Evolutionary conservation across 2,329 filamentous ascomycete genomes (phyloP), one percentile per base, ranked within the genome.

Genomic region (Sclerotinia subarctica): DNA sequence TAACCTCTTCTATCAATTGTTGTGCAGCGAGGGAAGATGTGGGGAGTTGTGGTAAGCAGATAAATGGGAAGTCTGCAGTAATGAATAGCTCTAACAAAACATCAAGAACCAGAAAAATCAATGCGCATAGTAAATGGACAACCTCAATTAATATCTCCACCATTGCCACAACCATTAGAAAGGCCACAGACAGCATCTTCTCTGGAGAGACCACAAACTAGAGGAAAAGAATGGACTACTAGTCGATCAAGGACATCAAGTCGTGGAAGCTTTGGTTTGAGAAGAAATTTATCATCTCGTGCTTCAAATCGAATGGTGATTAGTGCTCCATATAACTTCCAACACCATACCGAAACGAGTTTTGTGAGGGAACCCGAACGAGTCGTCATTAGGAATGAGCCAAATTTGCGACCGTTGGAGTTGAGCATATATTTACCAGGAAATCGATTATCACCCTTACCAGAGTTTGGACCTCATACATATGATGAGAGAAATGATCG

Each of bases 381-480:
- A 84, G 83, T 24, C 80, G 80, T 58, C 78, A 70, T 57, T 67
- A 67, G 44, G 68, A 71, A 60, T 75, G 74, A 67, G 74, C 73
- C 47, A 53, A 71, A 42, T 6, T 86, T 86, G 71, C 81, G 82
- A 51, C 85, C 85, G 3, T 80, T 88, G 38, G 82, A 89, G 76
- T 77, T 88, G 69, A 85, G 82, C 76, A 84, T 88, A 66, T 82
- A 84, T 71, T 73, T 78, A 70, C 78, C 80, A 17, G 75, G 81
- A 60, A 80, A 81, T 60, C 79, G 78, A 64, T 78, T 87, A 21
- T 88, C 86, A n/a, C 84, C 86, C 0, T 80, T 88, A 46, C 82
- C 86, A 53, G 80, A 84, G 64, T 82, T 88, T 71, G 80, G 82
- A 53, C 74, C 62, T 15, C 57, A 69, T 17, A 38, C 19, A 21